Percentiles rank a stretch among this genome's conserved stretches.
phyloP scores from a whole-genome alignment of 768 basidiomycete genomes.

The Chiua virens region DNA sequence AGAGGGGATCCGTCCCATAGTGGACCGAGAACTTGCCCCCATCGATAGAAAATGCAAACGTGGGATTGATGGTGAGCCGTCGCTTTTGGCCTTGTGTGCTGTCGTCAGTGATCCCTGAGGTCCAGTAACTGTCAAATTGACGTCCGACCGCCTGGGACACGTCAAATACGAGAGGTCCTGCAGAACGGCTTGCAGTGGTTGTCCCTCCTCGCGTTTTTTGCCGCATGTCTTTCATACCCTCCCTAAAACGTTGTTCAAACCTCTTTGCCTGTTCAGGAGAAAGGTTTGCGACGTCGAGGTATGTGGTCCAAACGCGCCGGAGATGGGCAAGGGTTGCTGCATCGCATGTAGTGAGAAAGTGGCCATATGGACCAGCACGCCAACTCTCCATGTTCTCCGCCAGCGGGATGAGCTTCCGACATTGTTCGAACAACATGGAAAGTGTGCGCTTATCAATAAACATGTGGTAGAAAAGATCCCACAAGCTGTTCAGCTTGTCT shows the following conservation, averaged over 20 bases:
- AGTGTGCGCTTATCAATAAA: slow-evolving; percentile 19
- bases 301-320: slow-evolving; percentile 21
- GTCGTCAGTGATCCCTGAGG: slow-evolving; percentile 17
- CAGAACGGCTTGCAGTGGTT: slow-evolving; percentile 23
- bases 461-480: slow-evolving; percentile 29
- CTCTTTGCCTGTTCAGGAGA: slow-evolving; percentile 4
- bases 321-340: slow-evolving; percentile 19
- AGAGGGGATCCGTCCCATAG: slow-evolving; percentile 29
- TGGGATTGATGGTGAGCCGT: slow-evolving; percentile 23
- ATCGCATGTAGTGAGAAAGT: slow-evolving; percentile 22
- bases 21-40: slow-evolving; percentile 27
- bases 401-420: slow-evolving; percentile 24
- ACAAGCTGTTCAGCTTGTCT: slow-evolving; percentile 15
- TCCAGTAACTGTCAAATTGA: slow-evolving; percentile 27
- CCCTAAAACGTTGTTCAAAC: slow-evolving; percentile 9
- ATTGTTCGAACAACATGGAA: slow-evolving; percentile 21
- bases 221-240: slow-evolving; percentile 10
- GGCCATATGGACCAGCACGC: slow-evolving; percentile 26
- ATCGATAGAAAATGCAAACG: slow-evolving; percentile 27
- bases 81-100: neutral
- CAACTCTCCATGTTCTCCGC: slow-evolving; percentile 17
- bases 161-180: slow-evolving; percentile 21
- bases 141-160: neutral
- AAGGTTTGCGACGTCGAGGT: slow-evolving; percentile 8
- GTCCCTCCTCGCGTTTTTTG: neutral